Base-by-base conservation (phyloP, 2,329 filamentous ascomycete genomes). In the Ophiocordyceps robertsii region DNA sequence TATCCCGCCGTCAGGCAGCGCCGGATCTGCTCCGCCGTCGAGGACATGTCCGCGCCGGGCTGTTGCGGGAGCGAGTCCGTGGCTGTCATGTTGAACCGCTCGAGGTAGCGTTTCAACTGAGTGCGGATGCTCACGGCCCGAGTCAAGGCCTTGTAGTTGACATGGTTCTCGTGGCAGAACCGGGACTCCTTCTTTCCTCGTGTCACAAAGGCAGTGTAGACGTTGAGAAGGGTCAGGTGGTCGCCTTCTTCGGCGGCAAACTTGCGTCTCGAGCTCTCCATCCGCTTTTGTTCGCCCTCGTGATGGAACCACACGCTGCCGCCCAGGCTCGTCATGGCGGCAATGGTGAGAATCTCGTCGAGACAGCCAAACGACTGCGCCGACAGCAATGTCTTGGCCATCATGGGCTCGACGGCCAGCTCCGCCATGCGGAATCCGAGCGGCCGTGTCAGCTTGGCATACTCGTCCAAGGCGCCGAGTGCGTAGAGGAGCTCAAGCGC, bases 231-330 rank as follows among this genome's bases (percentile, higher is more conserved):
- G 1, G 89, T 95, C 21, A 96, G 64, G 53, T 96, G 90, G 53
- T 98, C 92, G 1, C 92, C 92, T 65, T 96, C 89, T 47, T 93
- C 86, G 7, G 82, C 89, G 0, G 90, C 86, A 55, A 96, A 96
- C 54, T 83, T 85, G 39, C 85, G 74, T 38, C 84, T 73, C 27
- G 80, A 77, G 17, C 73, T 79, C 56, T 95, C 87, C 57, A 83
- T 76, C 40, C 72, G 69, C 53, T 83, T 88, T 54, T 82, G 84
- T 50, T 85, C 82, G 32, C 77, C 83, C 21, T 89, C 82, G 51
- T 87, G 80, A 29, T 82, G 74, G 47, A 95, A 77, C 82, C 87
- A 96, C 0, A 94, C 73, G 38, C 76, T 81, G 5, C 86, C 84
- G 46, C 89, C 84, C 0, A 94, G 67, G 47, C 82, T 92, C 30